These are phyloP conservation scores for Fusarium coffeatum DNA, from an alignment of 2,329 filamentous ascomycete species.

Conservation along the genomic window DNA sequence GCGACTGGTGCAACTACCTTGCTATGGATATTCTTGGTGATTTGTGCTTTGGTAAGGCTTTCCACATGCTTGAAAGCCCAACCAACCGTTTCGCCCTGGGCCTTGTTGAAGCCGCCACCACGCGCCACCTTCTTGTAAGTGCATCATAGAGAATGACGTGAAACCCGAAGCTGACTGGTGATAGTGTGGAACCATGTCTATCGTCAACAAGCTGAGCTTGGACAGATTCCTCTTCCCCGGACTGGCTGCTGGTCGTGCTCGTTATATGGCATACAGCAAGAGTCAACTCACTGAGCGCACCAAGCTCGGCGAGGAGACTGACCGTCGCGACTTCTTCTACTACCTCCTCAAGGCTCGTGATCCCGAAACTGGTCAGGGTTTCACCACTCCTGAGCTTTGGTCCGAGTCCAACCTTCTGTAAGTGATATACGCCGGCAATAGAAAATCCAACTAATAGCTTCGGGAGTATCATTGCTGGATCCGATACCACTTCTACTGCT, in stretches of 20 bases:
- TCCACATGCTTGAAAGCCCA: conserved; percentile 68
- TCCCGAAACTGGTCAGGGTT: conserved; percentile 75
- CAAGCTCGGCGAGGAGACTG: conserved; percentile 72
- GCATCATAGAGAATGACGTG: too few species aligned
- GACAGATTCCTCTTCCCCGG: conserved; percentile 75
- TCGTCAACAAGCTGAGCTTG: conserved; percentile 72
- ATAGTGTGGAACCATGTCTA: conserved; percentile 79
- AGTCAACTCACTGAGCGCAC: conserved; percentile 74
- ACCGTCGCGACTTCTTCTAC: conserved; percentile 80
- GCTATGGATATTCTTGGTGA: conserved; percentile 73
- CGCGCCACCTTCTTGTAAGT: conserved; percentile 75
- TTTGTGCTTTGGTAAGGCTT: conserved; percentile 70
- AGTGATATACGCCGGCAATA: conserved; percentile 37
- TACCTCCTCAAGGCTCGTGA: conserved; percentile 78
- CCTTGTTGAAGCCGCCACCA: conserved; percentile 74
- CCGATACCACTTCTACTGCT: conserved; percentile 78
- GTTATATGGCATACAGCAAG: conserved; percentile 78
- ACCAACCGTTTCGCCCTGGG: conserved; percentile 75
- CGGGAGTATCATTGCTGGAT: conserved; percentile 75
- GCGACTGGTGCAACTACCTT: conserved; percentile 71
- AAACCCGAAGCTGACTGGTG: conserved; percentile 23
- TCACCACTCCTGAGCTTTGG: conserved; percentile 75
- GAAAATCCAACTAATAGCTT: conserved; percentile 5
- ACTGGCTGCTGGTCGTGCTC: conserved; percentile 73
- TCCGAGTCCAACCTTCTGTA: conserved; percentile 75